A percentile compares a stretch with the other conserved stretches of the same genome.
Evolutionary conservation across 257 asterid species (phyloP).

Genomic region (Perilla frutescens): DNA sequence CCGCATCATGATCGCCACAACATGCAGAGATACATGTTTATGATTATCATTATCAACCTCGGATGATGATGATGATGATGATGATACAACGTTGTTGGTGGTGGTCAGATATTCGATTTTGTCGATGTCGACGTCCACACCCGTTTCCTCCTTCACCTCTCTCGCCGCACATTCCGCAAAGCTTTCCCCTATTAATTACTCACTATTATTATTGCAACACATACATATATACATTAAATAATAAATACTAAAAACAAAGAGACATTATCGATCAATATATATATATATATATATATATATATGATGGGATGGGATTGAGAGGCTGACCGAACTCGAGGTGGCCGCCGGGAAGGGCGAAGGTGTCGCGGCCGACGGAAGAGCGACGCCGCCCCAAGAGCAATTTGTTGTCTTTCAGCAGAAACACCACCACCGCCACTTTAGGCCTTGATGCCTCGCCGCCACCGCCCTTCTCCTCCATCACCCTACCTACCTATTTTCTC

Average conservation of each 20-base stretch:
- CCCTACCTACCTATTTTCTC: background rate
- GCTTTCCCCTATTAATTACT: conserved; percentile 49
- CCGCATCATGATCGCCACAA: conserved; percentile 56
- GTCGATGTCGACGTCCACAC: conserved; percentile 43
- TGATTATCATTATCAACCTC: background rate
- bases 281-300: too few species aligned
- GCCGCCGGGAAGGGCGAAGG: conserved; percentile 73
- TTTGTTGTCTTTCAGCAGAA: conserved; percentile 51
- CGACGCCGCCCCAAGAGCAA: conserved; percentile 70
- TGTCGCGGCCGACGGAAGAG: conserved; percentile 53
- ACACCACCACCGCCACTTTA: conserved; percentile 65
- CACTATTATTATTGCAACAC: too few species aligned
- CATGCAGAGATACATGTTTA: conserved; percentile 38
- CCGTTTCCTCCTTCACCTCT: conserved; percentile 69
- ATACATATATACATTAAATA: too few species aligned
- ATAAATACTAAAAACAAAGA: too few species aligned
- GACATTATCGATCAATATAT: too few species aligned
- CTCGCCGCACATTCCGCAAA: conserved; percentile 66
- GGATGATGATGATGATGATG: background rate
- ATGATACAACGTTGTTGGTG: conserved; percentile 43
- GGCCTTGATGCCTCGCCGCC: conserved; percentile 42
- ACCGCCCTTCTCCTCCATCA: conserved; percentile 34
- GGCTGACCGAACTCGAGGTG: conserved; percentile 68
- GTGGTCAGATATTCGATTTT: conserved; percentile 48
- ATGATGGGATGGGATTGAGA: too few species aligned